Evolutionary conservation across 208 protist genomes (phyloP).

Genomic region (Leishmania tropica): DNA sequence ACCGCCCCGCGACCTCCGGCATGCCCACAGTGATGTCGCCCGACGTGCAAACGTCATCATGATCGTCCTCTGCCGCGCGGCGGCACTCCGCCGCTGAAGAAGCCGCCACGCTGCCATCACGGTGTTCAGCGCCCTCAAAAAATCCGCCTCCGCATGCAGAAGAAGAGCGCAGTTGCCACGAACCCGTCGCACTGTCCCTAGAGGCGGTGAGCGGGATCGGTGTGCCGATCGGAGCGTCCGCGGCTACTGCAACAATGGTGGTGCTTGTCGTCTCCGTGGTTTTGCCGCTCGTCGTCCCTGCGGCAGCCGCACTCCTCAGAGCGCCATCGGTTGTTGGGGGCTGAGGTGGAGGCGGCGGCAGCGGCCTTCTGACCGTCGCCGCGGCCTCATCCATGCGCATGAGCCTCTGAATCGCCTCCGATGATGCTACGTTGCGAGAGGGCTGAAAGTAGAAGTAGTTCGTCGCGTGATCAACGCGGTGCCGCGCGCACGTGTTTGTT

Average conservation of each 20-base stretch:
- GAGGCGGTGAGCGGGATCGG: conserved; percentile 41
- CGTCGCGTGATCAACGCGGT: conserved; percentile 46
- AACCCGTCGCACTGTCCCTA: neutral
- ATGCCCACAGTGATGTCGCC: conserved; percentile 19
- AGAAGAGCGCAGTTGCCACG: conserved; percentile 14
- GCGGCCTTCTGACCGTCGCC: neutral
- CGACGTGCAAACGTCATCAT: neutral
- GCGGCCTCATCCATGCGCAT: neutral
- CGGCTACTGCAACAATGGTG: conserved; percentile 7
- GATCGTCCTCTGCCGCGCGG: neutral
- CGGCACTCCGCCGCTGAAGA: neutral
- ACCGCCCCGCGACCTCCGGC: conserved; percentile 67
- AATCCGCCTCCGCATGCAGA: no score
- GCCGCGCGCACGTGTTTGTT: conserved; percentile 66
- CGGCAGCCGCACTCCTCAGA: neutral
- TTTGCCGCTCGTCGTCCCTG: neutral
- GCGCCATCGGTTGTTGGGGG: neutral
- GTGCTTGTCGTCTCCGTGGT: neutral
- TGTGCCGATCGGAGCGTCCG: conserved; percentile 43
- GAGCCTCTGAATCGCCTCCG: conserved; percentile 10
- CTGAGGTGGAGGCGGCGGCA: neutral
- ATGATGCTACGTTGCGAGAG: conserved; percentile 20
- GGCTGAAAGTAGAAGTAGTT: conserved; percentile 83
- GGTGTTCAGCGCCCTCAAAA: neutral
- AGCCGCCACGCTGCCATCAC: neutral